phyloP scores from a whole-genome alignment of 768 basidiomycete species.

The Rhodotorula babjevae region DNA sequence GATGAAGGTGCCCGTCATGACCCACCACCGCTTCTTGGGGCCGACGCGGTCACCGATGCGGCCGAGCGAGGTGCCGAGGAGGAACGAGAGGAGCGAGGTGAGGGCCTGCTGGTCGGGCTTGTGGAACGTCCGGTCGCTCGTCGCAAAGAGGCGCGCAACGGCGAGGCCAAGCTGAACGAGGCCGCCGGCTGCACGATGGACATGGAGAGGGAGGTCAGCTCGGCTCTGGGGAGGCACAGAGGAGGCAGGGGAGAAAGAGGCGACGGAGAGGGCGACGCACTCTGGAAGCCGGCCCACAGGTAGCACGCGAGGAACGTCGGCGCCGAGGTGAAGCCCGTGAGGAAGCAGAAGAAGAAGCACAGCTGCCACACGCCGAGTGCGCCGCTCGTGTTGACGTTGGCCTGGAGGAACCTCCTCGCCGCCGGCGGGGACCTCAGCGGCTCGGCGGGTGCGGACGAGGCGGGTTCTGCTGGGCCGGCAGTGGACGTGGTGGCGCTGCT shows the following conservation, averaged over 20 bases:
- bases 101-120: slow-evolving; percentile 59
- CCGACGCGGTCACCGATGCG: slow-evolving; percentile 81
- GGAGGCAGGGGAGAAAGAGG: not conserved
- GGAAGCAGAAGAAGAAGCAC: slow-evolving; percentile 32
- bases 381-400: slow-evolving; percentile 27
- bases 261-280: not conserved
- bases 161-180: slow-evolving; percentile 67
- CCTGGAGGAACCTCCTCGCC: slow-evolving; percentile 7
- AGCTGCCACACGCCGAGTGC: slow-evolving; percentile 16
- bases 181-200: slow-evolving; percentile 41
- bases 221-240: slow-evolving; percentile 3
- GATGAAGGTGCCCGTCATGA: slow-evolving; percentile 25
- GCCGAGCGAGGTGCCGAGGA: slow-evolving; percentile 45
- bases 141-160: slow-evolving; percentile 67
- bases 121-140: slow-evolving; percentile 60
- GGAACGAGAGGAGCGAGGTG: slow-evolving; percentile 35
- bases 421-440: no score
- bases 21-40: slow-evolving; percentile 24
- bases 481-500: no score
- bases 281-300: slow-evolving; percentile 53
- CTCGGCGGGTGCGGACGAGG: no score
- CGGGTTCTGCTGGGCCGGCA: no score
- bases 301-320: slow-evolving; percentile 72
- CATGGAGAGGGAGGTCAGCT: not conserved
- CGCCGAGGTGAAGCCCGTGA: slow-evolving; percentile 51